These are phyloP conservation scores for Trametes pubescens DNA, from an alignment of 1,284 basidiomycete genomes.

Conservation along the genomic window DNA sequence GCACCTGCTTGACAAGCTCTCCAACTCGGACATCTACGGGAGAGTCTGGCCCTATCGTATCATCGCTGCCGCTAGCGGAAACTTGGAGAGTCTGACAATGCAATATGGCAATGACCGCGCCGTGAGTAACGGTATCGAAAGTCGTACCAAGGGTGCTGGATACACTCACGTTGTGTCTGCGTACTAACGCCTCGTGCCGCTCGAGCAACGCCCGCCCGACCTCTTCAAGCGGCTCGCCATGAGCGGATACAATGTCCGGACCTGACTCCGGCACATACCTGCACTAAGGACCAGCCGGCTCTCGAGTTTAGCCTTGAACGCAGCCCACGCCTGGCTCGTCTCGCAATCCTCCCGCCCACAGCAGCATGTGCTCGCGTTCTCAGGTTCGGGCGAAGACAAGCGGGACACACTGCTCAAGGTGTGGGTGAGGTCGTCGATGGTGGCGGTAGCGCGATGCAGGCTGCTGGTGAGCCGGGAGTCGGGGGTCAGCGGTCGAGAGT, in stretches of 20 bases:
- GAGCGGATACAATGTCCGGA: not conserved
- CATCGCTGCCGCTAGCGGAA: conserved; percentile 15
- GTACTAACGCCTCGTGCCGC: conserved; percentile 87
- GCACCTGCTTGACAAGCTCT: conserved; percentile 45
- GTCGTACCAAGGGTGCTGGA: not conserved
- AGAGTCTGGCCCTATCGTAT: conserved; percentile 21
- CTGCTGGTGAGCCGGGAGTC: conserved; percentile 64
- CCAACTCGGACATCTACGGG: conserved; percentile 47
- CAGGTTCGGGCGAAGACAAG: conserved; percentile 71
- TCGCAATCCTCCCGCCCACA: conserved; percentile 73
- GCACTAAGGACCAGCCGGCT: conserved; percentile 83
- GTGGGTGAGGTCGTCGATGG: conserved; percentile 79
- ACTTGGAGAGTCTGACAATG: not conserved
- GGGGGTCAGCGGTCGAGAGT: conserved; percentile 52
- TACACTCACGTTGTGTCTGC: conserved; percentile 65
- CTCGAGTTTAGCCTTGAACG: conserved; percentile 74
- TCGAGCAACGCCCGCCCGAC: conserved; percentile 91
- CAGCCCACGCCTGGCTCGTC: conserved; percentile 68
- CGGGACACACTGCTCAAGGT: conserved; percentile 76
- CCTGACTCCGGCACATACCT: conserved; percentile 58
- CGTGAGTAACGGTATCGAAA: not conserved
- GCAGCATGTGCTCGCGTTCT: conserved; percentile 62
- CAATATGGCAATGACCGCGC: not conserved
- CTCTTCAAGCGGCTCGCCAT: conserved; percentile 56
- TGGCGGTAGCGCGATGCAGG: conserved; percentile 66